These are phyloP conservation scores for Gossypium laxum DNA, from an alignment of 441 rosid genomes.

Conservation along the genomic window DNA sequence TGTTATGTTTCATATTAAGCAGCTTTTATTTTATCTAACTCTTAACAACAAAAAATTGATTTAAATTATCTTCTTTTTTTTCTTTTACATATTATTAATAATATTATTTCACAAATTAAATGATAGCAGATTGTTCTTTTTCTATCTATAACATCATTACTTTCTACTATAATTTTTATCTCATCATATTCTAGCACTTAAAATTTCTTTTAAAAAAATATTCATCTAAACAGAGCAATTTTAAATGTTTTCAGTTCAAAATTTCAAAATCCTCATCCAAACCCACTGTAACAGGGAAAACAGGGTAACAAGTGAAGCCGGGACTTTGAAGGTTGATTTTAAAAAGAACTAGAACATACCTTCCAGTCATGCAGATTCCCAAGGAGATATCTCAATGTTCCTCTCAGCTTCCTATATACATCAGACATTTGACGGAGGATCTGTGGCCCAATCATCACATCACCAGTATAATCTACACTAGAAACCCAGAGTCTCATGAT, in stretches of 20 bases:
- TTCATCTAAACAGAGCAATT: not conserved
- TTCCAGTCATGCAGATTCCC: constrained; percentile 94
- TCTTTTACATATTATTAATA: not conserved
- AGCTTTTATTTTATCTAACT: not conserved
- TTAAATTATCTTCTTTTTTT: not conserved
- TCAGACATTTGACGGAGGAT: constrained; percentile 89
- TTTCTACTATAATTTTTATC: not conserved
- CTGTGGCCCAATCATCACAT: constrained; percentile 82
- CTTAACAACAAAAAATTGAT: not conserved
- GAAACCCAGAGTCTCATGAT: constrained; percentile 96
- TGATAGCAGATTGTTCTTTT: not conserved
- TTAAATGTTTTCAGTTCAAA: not conserved
- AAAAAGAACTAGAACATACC: constrained; percentile 35
- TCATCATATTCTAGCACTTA: not conserved
- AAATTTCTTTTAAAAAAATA: not conserved
- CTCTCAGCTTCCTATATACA: constrained; percentile 83
- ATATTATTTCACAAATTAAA: not conserved
- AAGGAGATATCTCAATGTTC: constrained; percentile 83
- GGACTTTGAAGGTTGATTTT: not conserved
- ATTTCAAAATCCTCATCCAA: not conserved
- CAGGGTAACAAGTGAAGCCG: not conserved
- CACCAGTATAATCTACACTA: constrained; percentile 89
- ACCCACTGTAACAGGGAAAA: not conserved
- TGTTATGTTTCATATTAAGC: not conserved
- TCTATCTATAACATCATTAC: not conserved